phyloP scores from a whole-genome alignment of 192 early-diverging fungal genomes.

The Lobosporangium transversale region DNA sequence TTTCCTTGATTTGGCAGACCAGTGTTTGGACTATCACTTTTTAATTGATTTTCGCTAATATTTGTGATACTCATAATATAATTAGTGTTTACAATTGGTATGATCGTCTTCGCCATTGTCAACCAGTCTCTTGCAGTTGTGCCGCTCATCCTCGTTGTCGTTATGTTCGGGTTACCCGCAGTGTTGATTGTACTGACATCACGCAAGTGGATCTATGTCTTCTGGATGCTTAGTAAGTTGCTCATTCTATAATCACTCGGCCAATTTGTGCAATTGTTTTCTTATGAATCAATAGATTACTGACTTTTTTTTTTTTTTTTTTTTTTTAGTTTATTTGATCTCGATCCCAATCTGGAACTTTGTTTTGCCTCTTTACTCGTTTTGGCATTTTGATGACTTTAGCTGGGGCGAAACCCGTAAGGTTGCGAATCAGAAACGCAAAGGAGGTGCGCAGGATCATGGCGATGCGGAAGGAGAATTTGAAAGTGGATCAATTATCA shows the following conservation, averaged over 20 bases:
- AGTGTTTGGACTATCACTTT: no score
- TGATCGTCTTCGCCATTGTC: conserved; percentile 61
- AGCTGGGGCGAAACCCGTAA: conserved; percentile 85
- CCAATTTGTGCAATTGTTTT: background rate
- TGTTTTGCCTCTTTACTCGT: conserved; percentile 89
- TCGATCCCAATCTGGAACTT: conserved; percentile 96
- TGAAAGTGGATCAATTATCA: conserved; percentile 64
- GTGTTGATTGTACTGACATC: conserved; percentile 79
- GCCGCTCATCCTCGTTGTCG: conserved; percentile 72
- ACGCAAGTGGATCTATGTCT: conserved; percentile 74
- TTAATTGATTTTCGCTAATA: no score
- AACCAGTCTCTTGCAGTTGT: conserved; percentile 55
- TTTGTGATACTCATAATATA: no score
- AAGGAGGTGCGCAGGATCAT: conserved; percentile 75
- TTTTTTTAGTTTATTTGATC: conserved; percentile 73
- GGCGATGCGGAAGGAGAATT: conserved; percentile 78
- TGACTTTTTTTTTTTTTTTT: conserved; percentile 31
- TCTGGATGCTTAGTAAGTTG: conserved; percentile 72
- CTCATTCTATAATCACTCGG: no score
- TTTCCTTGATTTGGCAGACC: conserved; percentile 36
- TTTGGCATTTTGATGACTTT: conserved; percentile 96
- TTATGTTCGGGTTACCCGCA: conserved; percentile 74
- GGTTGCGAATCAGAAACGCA: conserved; percentile 75
- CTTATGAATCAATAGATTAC: background rate
- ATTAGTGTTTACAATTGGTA: conserved; percentile 58